Evolutionary conservation across 2,329 filamentous ascomycete genomes (phyloP).

Genomic region (Penicillium sp.): DNA sequence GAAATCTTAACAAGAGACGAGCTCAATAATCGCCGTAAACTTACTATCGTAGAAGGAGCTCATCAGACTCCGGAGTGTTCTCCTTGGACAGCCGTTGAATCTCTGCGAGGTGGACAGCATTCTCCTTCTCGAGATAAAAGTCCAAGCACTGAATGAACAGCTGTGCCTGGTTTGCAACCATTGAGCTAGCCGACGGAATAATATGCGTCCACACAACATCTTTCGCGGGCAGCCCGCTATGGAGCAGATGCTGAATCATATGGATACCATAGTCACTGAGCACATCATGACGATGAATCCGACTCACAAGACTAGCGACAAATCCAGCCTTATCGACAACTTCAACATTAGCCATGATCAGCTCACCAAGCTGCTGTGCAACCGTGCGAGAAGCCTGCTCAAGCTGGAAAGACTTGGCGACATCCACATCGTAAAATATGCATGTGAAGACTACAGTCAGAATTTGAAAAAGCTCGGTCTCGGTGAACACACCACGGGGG

Average conservation of each 20-base stretch:
- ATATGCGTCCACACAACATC: slow-evolving; percentile 59
- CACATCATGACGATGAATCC: slow-evolving; percentile 41
- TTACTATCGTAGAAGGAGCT: slow-evolving; percentile 53
- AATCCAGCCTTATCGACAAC: slow-evolving; percentile 44
- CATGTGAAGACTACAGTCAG: slow-evolving; percentile 54
- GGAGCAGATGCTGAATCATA: slow-evolving; percentile 56
- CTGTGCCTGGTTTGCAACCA: slow-evolving; percentile 59
- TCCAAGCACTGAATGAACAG: slow-evolving; percentile 60
- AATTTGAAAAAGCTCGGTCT: slow-evolving; percentile 55
- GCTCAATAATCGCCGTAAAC: slow-evolving; percentile 7
- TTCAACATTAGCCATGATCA: slow-evolving; percentile 51
- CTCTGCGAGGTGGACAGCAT: slow-evolving; percentile 47
- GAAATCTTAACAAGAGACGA: background rate
- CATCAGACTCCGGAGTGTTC: slow-evolving; percentile 47
- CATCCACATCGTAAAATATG: slow-evolving; percentile 57
- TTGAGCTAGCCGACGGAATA: slow-evolving; percentile 57
- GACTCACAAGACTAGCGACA: slow-evolving; percentile 42
- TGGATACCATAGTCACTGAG: slow-evolving; percentile 56
- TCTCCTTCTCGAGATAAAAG: slow-evolving; percentile 55
- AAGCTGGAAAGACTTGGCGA: slow-evolving; percentile 53
- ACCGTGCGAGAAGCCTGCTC: slow-evolving; percentile 50
- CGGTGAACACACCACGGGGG: slow-evolving; percentile 54
- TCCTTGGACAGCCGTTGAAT: slow-evolving; percentile 51
- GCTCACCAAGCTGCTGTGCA: slow-evolving; percentile 51
- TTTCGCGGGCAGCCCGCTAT: slow-evolving; percentile 46